phyloP scores from a whole-genome alignment of 1,284 basidiomycete species.

The Cutaneotrichosporon sp. region DNA sequence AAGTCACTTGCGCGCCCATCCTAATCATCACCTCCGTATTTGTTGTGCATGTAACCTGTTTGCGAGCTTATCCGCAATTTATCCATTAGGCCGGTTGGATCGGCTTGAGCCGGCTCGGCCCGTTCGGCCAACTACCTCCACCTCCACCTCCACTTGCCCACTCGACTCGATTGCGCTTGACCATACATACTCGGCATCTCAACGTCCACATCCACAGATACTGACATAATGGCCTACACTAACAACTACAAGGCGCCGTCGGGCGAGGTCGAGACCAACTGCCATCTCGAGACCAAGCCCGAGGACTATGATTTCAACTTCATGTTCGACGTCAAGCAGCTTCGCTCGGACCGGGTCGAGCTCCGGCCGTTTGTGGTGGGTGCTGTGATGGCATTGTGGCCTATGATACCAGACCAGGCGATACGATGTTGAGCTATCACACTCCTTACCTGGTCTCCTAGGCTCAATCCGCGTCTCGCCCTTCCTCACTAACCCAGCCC shows the following conservation, averaged over 20 bases:
- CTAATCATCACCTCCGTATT: conserved; percentile 4
- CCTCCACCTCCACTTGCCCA: conserved; percentile 5
- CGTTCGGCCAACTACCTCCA: not conserved
- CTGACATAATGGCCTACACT: conserved; percentile 18
- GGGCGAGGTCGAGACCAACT: conserved; percentile 23
- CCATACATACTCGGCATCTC: not conserved
- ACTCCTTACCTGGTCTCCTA: no score
- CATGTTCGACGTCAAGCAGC: conserved; percentile 35
- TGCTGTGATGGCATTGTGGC: not conserved
- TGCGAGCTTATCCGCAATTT: no score
- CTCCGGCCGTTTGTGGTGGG: conserved; percentile 23
- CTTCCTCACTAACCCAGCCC: conserved; percentile 5
- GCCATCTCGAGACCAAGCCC: conserved; percentile 36
- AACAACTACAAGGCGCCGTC: conserved; percentile 33
- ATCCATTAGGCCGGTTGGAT: not conserved
- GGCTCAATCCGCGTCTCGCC: no score
- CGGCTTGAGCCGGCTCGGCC: not conserved
- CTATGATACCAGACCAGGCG: no score
- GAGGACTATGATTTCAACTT: conserved; percentile 52
- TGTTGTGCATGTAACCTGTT: not conserved
- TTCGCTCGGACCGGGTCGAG: conserved; percentile 36
- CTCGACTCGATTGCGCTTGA: not conserved
- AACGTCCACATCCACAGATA: not conserved
- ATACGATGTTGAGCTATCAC: no score
- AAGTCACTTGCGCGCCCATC: conserved; percentile 17